Evolutionary conservation across 139 green algal genomes (phyloP).

Genomic region (Yamagishiella unicocca): DNA sequence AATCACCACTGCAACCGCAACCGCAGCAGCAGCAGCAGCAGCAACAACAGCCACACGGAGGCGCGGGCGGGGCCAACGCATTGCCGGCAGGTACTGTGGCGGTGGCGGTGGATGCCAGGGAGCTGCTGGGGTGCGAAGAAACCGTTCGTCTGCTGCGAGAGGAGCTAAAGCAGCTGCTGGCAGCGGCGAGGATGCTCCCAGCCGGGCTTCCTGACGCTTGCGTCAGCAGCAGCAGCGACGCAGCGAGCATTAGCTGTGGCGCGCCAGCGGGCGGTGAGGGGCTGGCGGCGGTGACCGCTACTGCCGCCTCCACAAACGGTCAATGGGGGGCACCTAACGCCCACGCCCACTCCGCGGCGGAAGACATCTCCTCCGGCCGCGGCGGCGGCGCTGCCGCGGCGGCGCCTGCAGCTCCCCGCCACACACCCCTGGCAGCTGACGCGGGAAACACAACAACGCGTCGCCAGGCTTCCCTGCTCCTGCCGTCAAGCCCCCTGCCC

Average conservation of each 20-base stretch:
- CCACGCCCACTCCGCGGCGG: no score
- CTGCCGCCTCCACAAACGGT: no score
- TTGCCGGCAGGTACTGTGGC: background rate
- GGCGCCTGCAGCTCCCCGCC: no score
- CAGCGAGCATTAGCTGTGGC: no score
- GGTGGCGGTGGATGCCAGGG: background rate
- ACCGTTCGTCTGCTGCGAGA: background rate
- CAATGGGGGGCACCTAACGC: no score
- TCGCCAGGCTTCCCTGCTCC: background rate
- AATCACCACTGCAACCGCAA: background rate
- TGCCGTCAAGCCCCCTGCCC: background rate
- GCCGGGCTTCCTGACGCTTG: background rate
- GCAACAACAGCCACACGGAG: background rate
- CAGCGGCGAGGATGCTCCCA: background rate
- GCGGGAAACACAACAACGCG: no score
- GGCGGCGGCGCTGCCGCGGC: no score
- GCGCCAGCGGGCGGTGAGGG: no score
- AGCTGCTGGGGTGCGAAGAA: background rate
- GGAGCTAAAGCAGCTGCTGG: constrained; percentile 9
- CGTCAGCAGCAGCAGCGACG: background rate
- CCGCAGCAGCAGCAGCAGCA: background rate
- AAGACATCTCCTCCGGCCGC: no score
- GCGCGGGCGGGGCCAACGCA: background rate
- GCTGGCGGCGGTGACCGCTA: no score
- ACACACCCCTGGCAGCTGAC: no score